Evolutionary conservation across 1,139 yeast genomes (phyloP).

Genomic region (Martiniozyma asiatica): DNA sequence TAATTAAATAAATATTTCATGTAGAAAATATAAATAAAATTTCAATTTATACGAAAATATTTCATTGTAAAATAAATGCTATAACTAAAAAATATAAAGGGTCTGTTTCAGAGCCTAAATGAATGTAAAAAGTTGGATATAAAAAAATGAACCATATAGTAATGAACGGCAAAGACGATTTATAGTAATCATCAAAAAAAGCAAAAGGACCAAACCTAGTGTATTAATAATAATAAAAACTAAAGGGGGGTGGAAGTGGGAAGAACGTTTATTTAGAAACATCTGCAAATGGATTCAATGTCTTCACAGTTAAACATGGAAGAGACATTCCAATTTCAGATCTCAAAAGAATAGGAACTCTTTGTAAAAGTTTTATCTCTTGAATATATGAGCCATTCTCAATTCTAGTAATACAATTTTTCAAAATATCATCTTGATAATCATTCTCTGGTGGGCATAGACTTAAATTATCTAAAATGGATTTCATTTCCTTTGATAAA

Average conservation of each 20-base stretch:
- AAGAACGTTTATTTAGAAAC: too few relatives aligned
- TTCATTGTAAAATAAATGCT: too few relatives aligned
- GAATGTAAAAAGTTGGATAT: too few relatives aligned
- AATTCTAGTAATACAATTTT: slow-evolving; percentile 40
- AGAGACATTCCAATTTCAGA: slow-evolving; percentile 93
- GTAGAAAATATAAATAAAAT: too few relatives aligned
- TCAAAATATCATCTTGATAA: slow-evolving; percentile 39
- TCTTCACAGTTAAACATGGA: slow-evolving; percentile 88
- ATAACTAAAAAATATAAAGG: too few relatives aligned
- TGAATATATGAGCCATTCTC: slow-evolving; percentile 61
- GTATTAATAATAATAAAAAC: too few relatives aligned
- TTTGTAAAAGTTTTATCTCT: slow-evolving; percentile 65
- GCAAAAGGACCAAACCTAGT: too few relatives aligned
- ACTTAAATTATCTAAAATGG: slow-evolving; percentile 37
- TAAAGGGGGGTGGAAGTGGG: too few relatives aligned
- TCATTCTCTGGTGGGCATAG: slow-evolving; percentile 41
- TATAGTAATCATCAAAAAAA: not conserved
- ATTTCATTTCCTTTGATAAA: slow-evolving; percentile 31
- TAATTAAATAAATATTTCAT: too few relatives aligned
- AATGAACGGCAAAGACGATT: not conserved
- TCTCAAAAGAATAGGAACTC: slow-evolving; percentile 75
- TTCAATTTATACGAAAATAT: too few relatives aligned
- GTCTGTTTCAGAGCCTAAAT: too few relatives aligned
- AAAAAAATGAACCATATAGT: too few relatives aligned
- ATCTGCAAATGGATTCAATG: slow-evolving; percentile 68